Base-by-base conservation (phyloP, 164 flowering plant genomes). In the Nymphaea thermarum region DNA sequence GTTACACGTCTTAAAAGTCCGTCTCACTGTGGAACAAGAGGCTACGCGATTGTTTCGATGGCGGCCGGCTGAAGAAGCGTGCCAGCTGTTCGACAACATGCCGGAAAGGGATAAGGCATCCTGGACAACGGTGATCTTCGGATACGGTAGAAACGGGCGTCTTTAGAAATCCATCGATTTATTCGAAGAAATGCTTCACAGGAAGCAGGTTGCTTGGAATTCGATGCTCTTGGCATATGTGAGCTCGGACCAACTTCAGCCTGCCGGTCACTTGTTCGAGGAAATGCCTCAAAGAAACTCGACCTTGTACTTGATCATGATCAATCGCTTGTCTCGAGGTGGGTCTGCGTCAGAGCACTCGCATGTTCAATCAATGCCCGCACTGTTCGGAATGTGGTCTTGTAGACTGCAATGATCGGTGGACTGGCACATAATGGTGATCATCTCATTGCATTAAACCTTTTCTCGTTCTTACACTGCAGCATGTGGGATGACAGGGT, bases 121-220 rank as follows among this genome's bases (percentile, higher is more conserved):
- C 41, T 74, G 44, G 45, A 74, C 73, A 1, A 71, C 68, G 65
- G 67, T 64, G 75, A 63, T 77, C 12, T 73, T 65, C 42, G 17
- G 68, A 5, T 70, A 67, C 18, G 71, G 77, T 0, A 70, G 66
- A 72, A 67, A 42, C 8, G 77, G 80, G 16, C 65, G 41, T 67
- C 78, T 25, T 25, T 25, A 25, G 36, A 25, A 25, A 0, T 25
- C 36, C 47, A 43, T 67, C 63, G 65, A 73, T 51, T 16, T 68
- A 36, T 77, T 77, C 66, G 67, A 70, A 43, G 67, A 70, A 65
- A 77, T 77, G 77, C 71, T 77, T 60, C 63, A 43, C 10, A 67
- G 68, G 63, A 77, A 74, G 53, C 77, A 71, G 66, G 68, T 72
- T 60, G 62, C 77, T 17, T 77, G 74, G 71, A 77, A 77, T 41